A percentile compares a stretch with the other conserved stretches of the same genome.
These are phyloP conservation scores for Rosa multiflora DNA, from an alignment of 306 rosid genomes.

Conservation along the genomic window DNA sequence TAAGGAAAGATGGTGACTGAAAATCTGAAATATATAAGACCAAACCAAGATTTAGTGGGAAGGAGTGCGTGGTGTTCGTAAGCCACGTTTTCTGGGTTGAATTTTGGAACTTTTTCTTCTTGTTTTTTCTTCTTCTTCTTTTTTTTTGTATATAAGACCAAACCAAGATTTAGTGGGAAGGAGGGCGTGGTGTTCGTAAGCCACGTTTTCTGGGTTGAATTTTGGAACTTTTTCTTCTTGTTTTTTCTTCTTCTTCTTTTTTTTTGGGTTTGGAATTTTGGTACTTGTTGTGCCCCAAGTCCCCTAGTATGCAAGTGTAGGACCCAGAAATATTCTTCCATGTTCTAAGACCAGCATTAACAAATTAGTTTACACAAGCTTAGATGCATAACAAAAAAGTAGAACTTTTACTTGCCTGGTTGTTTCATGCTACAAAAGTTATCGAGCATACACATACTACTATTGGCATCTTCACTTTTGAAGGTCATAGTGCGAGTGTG, in stretches of 20 bases:
- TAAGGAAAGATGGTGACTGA: not conserved
- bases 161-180: not conserved
- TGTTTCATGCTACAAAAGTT: not conserved
- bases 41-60: not conserved
- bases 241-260: not conserved
- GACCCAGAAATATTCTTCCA: not conserved
- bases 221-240: not conserved
- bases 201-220: constrained; percentile 16
- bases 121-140: too few relatives aligned
- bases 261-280: not conserved
- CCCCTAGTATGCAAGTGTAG: not conserved
- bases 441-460: not conserved
- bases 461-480: not conserved
- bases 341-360: not conserved
- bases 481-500: not conserved
- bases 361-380: not conserved
- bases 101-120: not conserved
- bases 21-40: not conserved
- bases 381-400: not conserved
- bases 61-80: constrained; percentile 4
- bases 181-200: constrained; percentile 6
- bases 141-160: not conserved
- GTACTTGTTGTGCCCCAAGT: not conserved
- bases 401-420: not conserved
- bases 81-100: constrained; percentile 15